Evolutionary conservation across 768 basidiomycete species (phyloP).

Genomic region (Sarcodon aspratus): DNA sequence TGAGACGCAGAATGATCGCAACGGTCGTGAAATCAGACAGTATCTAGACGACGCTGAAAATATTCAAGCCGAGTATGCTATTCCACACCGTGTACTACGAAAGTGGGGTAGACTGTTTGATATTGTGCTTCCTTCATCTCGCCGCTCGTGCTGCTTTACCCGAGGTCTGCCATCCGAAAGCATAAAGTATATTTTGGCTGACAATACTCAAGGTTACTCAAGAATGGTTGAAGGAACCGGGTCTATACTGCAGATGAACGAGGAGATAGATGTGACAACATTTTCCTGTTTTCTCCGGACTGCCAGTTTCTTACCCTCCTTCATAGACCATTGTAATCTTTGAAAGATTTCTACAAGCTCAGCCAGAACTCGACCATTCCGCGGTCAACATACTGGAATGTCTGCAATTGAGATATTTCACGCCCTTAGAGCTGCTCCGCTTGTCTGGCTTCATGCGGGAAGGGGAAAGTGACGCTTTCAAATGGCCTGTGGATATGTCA

Average conservation of each 20-base stretch:
- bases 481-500: conserved; percentile 54
- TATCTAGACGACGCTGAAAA: conserved; percentile 28
- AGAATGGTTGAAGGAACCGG: conserved; percentile 69
- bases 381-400: conserved; percentile 45
- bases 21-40: conserved; percentile 15
- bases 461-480: conserved; percentile 20
- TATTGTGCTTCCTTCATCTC: conserved; percentile 54
- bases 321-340: conserved; percentile 51
- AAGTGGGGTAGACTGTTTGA: conserved; percentile 80
- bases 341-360: conserved; percentile 38
- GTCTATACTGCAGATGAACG: conserved; percentile 66
- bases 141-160: conserved; percentile 71
- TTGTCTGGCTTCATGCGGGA: conserved; percentile 44
- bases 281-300: conserved; percentile 7
- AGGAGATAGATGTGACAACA: conserved; percentile 43
- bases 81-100: conserved; percentile 50
- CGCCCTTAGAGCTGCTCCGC: conserved; percentile 59
- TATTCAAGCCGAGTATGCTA: conserved; percentile 12
- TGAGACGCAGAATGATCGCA: conserved; percentile 2
- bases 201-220: conserved; percentile 46
- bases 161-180: conserved; percentile 34
- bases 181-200: not conserved
- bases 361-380: conserved; percentile 23
- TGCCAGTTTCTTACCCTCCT: not conserved
- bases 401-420: conserved; percentile 64